Base-by-base conservation (phyloP, 768 basidiomycete species). In the Calocera viscosa region DNA sequence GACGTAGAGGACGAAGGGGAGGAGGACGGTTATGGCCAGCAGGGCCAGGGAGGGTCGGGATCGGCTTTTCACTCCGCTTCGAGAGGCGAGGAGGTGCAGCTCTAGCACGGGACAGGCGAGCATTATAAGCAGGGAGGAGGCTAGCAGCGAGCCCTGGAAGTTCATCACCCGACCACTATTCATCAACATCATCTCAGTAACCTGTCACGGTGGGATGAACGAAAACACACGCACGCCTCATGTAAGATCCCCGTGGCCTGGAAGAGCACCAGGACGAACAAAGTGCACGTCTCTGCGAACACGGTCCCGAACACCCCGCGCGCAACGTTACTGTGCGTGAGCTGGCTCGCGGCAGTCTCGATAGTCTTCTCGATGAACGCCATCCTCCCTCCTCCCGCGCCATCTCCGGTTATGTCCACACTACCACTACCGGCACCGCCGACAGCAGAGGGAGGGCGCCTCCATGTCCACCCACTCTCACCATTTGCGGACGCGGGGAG, bases 181-280 rank as follows among this genome's bases (percentile, higher is more conserved):
- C 5, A 26, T 8, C 26, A 22, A 7, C 14, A 60, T 7, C 14
- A 60, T 16, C 5, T 19, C 43, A 24, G 16, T 24, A 47, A 24
- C 5, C 14, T 60, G 53, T 26, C 14, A 3, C 16, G 7, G 30
- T 60, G 5, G 53, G 5, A 26, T 5, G 53, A 32, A 3, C 2
- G 30, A 32, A 32, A 26, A 19, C 16, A 19, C 14, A 32, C 53
- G 53, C 63, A 90, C 88, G 75, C 74, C 12, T 84, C 72, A 38
- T 81, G 77, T 39, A 91, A 78, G 0, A 85, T 47, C 41, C 80
- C 77, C 60, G 84, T 65, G 1, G 82, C 87, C 75, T 93, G 90
- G n/a, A 83, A 80, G 75, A 91, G 82, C 3, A 92, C 77, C 66
- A 92, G 78, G 14, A 84, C 69, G 71, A 91, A 91, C 68, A 92